A percentile compares a stretch with the other conserved stretches of the same genome.
Conservation (phyloP, 495 filamentous ascomycete genomes). For the Bombardia bombarda region DNA sequence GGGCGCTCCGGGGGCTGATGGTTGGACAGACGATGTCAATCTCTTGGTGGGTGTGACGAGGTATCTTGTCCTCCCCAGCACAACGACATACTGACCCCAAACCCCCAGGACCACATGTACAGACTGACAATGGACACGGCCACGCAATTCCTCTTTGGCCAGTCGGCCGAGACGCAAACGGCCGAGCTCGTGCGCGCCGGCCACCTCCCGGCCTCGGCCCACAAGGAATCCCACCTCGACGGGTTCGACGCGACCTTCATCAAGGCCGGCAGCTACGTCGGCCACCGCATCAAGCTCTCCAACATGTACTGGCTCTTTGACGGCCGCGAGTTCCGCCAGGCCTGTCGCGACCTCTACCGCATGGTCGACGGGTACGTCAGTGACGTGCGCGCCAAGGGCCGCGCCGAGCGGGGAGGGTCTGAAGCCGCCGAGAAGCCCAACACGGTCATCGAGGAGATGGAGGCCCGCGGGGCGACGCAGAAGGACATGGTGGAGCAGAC, state of each 20-base stretch:
- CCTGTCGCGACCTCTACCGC: conserved; percentile 5
- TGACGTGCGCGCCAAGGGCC: conserved; percentile 1
- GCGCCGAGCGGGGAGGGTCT: not conserved
- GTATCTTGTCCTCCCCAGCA: not conserved
- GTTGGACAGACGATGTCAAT: conserved; percentile 2
- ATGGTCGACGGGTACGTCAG: conserved; percentile 3
- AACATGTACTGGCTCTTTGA: conserved; percentile 8
- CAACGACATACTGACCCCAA: not conserved
- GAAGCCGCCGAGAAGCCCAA: not conserved
- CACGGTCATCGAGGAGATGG: conserved; percentile 1
- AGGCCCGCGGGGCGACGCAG: not conserved
- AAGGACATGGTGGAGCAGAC: conserved; percentile 3
- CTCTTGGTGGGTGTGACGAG: not conserved
- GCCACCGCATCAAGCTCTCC: conserved; percentile 5
- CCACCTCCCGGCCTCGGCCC: not conserved
- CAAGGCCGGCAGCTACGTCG: conserved; percentile 3
- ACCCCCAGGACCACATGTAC: conserved; percentile 1
- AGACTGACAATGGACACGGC: conserved; percentile 8
- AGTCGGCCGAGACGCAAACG: conserved; percentile 4
- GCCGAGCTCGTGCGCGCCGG: not conserved
- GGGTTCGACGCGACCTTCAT: conserved; percentile 6
- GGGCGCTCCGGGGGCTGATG: not conserved
- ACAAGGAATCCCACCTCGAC: conserved; percentile 1
- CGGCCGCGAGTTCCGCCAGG: conserved; percentile 1
- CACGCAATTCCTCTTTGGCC: conserved; percentile 6